phyloP scores from a whole-genome alignment of 345 rosid genomes.

The Jatropha curcas region DNA sequence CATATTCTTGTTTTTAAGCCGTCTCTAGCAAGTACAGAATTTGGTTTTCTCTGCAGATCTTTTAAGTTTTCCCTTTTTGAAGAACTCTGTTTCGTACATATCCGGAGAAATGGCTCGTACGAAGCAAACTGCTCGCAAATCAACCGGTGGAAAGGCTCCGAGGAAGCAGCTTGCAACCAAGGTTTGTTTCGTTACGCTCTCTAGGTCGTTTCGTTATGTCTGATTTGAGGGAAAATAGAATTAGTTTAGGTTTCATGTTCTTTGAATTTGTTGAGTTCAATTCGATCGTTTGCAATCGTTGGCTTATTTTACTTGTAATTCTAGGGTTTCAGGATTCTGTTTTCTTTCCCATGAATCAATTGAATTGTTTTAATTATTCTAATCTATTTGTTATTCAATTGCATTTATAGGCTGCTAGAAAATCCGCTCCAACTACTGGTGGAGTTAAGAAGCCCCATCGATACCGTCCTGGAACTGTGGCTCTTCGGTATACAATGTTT shows the following conservation, averaged over 20 bases:
- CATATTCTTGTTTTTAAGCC: not conserved
- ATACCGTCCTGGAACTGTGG: constrained; percentile 93
- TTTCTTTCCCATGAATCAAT: too few species aligned
- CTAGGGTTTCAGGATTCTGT: too few species aligned
- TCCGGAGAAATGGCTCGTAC: constrained; percentile 41
- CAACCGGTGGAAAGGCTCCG: constrained; percentile 65
- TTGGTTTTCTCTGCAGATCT: not conserved
- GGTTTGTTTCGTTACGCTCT: constrained; percentile 18
- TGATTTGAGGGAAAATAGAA: not conserved
- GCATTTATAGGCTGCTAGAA: constrained; percentile 72
- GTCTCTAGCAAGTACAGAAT: not conserved
- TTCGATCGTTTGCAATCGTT: too few species aligned
- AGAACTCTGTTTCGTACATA: not conserved
- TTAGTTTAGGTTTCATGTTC: too few species aligned
- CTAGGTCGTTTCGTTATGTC: not conserved
- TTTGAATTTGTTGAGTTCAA: too few species aligned
- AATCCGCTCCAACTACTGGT: constrained; percentile 94
- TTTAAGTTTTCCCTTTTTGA: too few species aligned
- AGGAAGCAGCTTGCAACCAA: constrained; percentile 64
- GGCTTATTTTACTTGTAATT: too few species aligned
- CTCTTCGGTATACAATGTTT: constrained; percentile 57
- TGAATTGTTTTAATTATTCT: too few species aligned
- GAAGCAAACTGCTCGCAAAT: constrained; percentile 56
- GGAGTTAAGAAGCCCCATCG: constrained; percentile 86
- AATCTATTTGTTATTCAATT: not conserved